phyloP scores from a whole-genome alignment of 140 eudicot species.

The Cichorium intybus region DNA sequence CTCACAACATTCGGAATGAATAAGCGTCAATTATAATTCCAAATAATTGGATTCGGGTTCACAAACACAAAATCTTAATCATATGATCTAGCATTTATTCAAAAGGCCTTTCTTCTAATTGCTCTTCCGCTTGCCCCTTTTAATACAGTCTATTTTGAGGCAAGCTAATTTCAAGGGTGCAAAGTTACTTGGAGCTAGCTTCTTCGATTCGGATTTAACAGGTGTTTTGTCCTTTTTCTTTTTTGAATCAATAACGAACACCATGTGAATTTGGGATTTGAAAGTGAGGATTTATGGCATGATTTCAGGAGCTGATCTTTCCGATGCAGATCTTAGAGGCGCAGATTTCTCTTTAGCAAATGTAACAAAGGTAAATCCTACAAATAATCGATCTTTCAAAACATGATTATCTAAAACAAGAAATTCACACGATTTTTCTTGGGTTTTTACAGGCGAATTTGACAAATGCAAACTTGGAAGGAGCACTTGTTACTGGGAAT shows the following conservation, averaged over 20 bases:
- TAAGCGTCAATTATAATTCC: background rate
- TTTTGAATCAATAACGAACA: background rate
- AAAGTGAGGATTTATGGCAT: background rate
- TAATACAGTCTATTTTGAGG: constrained; percentile 78
- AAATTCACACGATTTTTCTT: background rate
- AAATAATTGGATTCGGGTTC: background rate
- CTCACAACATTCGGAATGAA: background rate
- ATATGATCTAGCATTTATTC: background rate
- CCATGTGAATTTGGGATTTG: background rate
- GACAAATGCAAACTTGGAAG: constrained; percentile 95
- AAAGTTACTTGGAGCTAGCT: constrained; percentile 91
- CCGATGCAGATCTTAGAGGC: constrained; percentile 96
- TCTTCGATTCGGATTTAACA: constrained; percentile 98
- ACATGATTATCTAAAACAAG: background rate
- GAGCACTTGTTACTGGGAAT: constrained; percentile 89
- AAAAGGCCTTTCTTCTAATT: background rate
- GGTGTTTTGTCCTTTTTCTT: constrained; percentile 33
- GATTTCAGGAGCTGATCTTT: constrained; percentile 89
- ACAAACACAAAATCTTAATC: background rate
- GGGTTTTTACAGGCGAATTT: constrained; percentile 57
- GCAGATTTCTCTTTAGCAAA: constrained; percentile 96
- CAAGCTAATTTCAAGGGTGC: constrained; percentile 92
- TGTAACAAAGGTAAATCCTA: constrained; percentile 60
- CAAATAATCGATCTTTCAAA: background rate
- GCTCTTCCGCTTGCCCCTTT: background rate